Evolutionary conservation across 768 basidiomycete species (phyloP).

Genomic region (Agaricus bisporus): DNA sequence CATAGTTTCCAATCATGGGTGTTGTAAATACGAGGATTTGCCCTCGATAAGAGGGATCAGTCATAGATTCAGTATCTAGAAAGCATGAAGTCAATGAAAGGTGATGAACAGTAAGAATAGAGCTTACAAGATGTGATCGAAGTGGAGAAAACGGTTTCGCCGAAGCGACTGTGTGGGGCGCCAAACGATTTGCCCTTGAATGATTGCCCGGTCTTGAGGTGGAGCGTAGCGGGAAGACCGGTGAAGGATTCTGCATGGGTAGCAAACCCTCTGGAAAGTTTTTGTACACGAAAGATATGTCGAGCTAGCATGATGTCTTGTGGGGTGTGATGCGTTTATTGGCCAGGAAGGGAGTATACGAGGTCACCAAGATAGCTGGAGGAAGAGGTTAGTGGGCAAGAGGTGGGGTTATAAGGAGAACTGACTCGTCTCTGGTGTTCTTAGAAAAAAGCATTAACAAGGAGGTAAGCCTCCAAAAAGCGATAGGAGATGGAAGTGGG

Average conservation of each 20-base stretch:
- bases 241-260: conserved; percentile 50
- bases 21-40: conserved; percentile 99
- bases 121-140: conserved; percentile 94
- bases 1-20: conserved; percentile 98
- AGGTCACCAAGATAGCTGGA: conserved; percentile 85
- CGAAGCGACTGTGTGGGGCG: conserved; percentile 78
- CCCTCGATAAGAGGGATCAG: conserved; percentile 96
- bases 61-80: conserved; percentile 98
- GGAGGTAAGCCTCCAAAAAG: conserved; percentile 19
- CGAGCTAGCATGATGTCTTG: conserved; percentile 47
- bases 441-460: conserved; percentile 78
- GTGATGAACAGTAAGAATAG: not conserved
- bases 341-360: conserved; percentile 67
- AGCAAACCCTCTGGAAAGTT: conserved; percentile 55
- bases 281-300: conserved; percentile 41
- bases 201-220: conserved; percentile 91
- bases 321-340: conserved; percentile 20
- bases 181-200: conserved; percentile 91
- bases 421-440: conserved; percentile 86
- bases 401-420: conserved; percentile 9
- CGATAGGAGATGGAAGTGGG: conserved; percentile 8
- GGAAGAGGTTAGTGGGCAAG: conserved; percentile 18
- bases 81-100: conserved; percentile 1
- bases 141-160: conserved; percentile 98
- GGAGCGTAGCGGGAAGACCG: conserved; percentile 72